Percentiles rank a stretch among this genome's conserved stretches.
These are phyloP conservation scores for thale cress (Arabidopsis thaliana) DNA, from an alignment of 345 rosid species.

Conservation along the genomic window DNA sequence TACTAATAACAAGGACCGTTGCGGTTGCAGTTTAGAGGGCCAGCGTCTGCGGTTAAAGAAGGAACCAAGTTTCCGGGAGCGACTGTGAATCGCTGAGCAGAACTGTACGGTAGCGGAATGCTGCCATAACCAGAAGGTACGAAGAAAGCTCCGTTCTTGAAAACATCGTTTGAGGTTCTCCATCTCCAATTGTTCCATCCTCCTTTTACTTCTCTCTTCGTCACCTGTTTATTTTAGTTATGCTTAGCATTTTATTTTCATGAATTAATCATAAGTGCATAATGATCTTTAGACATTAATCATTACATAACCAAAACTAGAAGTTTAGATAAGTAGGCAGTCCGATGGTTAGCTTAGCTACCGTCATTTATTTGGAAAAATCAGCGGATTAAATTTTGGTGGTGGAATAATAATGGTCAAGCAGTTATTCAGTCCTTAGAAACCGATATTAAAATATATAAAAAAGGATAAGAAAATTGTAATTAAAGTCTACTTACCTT, in stretches of 20 bases:
- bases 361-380: too few relatives aligned
- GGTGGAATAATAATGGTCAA: too few relatives aligned
- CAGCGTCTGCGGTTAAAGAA: constrained; percentile 71
- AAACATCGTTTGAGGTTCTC: constrained; percentile 78
- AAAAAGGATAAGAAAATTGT: too few relatives aligned
- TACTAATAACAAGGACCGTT: constrained; percentile 50
- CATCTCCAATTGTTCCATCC: constrained; percentile 82
- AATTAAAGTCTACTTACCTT: not conserved
- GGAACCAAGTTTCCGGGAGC: constrained; percentile 68
- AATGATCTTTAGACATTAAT: not conserved
- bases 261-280: not conserved
- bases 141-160: constrained; percentile 85
- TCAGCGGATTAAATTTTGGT: too few relatives aligned
- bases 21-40: constrained; percentile 58
- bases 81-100: constrained; percentile 58
- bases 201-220: constrained; percentile 68
- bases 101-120: constrained; percentile 56
- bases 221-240: constrained; percentile 56
- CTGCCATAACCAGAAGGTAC: constrained; percentile 85
- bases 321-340: not conserved
- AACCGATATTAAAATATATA: too few relatives aligned
- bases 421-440: too few relatives aligned
- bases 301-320: constrained; percentile 3
- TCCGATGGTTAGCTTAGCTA: too few relatives aligned
- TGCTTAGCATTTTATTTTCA: constrained; percentile 14